Percentiles rank a stretch among this genome's conserved stretches.
These are phyloP conservation scores for Xerocomellus amylosporus DNA, from an alignment of 768 basidiomycete species.

Conservation along the genomic window DNA sequence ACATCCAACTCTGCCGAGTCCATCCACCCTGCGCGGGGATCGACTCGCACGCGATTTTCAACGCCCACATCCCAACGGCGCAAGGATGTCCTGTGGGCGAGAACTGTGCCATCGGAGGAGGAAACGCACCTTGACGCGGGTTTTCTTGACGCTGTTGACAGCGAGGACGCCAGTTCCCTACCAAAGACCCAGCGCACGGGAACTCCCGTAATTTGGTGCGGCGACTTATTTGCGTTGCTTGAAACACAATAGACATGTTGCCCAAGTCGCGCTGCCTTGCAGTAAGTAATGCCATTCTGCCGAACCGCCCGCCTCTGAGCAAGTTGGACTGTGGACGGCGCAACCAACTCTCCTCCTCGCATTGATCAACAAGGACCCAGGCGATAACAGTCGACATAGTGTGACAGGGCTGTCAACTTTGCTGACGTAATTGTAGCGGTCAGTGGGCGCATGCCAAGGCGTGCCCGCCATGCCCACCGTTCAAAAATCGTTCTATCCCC, in stretches of 20 bases:
- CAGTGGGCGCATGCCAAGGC: too few species aligned
- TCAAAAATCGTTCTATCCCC: slow-evolving; percentile 8
- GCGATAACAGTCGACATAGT: too few species aligned
- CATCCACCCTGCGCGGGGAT: slow-evolving; percentile 24
- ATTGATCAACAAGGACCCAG: neutral
- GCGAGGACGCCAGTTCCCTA: slow-evolving; percentile 10
- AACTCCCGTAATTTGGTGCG: slow-evolving; percentile 28
- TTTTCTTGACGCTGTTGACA: slow-evolving; percentile 30
- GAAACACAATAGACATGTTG: too few species aligned
- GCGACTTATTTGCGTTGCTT: slow-evolving; percentile 22
- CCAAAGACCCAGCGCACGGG: slow-evolving; percentile 15
- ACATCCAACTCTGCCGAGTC: slow-evolving; percentile 17
- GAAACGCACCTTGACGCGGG: slow-evolving; percentile 34
- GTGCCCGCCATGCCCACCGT: too few species aligned
- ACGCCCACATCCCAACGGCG: neutral
- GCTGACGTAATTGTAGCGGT: neutral
- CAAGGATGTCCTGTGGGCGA: neutral
- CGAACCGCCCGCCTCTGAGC: neutral
- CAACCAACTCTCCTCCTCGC: neutral
- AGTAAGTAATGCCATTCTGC: too few species aligned
- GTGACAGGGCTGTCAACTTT: neutral
- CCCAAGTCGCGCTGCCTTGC: too few species aligned
- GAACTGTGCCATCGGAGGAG: neutral
- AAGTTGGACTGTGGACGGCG: neutral
- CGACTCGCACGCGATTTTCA: neutral